A percentile compares a stretch with the other conserved stretches of the same genome.
Evolutionary conservation across 345 rosid species (phyloP).

Genomic region (Pugionium dolabratum): DNA sequence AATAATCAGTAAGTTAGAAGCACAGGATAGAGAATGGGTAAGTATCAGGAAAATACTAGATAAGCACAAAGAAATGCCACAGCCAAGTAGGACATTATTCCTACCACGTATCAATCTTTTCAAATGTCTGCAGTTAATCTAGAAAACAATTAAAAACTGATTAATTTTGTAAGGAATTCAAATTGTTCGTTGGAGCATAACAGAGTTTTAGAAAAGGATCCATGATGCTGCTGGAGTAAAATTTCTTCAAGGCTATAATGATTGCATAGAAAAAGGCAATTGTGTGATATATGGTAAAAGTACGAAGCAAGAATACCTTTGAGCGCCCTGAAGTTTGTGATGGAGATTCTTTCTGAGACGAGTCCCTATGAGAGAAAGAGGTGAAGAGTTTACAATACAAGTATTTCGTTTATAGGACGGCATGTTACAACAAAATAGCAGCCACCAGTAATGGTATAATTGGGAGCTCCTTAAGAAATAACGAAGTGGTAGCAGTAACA

Average conservation of each 20-base stretch:
- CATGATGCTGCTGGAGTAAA: conserved; percentile 6
- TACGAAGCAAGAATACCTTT: conserved; percentile 49
- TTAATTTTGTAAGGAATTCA: neutral
- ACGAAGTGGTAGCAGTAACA: conserved; percentile 2
- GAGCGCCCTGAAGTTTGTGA: conserved; percentile 41
- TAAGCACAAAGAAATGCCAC: conserved; percentile 5
- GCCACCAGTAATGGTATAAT: conserved; percentile 5
- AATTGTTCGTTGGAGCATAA: neutral
- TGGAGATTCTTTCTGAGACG: conserved; percentile 33
- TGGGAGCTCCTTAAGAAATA: neutral
- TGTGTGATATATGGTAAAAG: neutral
- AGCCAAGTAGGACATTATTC: conserved; percentile 11
- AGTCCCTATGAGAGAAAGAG: conserved; percentile 45
- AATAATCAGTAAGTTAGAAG: conserved; percentile 11
- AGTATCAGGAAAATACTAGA: neutral
- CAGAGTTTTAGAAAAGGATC: neutral
- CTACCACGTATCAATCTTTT: neutral
- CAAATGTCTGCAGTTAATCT: neutral
- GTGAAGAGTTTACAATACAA: conserved; percentile 20
- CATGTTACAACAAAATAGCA: conserved; percentile 6
- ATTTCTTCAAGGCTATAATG: conserved; percentile 11
- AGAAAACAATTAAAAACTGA: neutral
- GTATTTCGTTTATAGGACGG: conserved; percentile 11
- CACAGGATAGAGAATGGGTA: neutral
- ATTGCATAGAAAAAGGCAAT: neutral